Evolutionary conservation across 228 moss, liverwort and hornwort species (phyloP).

Genomic region (Sphagnum fallax): DNA sequence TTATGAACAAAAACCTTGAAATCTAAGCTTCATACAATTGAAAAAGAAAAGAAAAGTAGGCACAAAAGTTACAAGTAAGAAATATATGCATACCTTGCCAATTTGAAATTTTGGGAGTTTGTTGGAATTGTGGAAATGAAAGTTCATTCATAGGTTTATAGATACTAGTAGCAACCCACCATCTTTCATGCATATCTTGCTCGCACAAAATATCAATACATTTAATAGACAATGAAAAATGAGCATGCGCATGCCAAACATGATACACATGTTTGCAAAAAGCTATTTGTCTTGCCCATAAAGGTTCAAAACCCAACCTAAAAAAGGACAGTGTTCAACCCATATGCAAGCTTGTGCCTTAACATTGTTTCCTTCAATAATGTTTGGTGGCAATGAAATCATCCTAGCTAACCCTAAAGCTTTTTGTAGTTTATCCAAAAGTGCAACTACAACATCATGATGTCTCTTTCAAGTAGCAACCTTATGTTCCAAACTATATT

Average conservation of each 20-base stretch:
- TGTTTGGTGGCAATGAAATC: not conserved
- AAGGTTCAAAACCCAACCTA: not conserved
- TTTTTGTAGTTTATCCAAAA: not conserved
- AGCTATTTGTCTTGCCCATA: not conserved
- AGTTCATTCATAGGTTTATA: not conserved
- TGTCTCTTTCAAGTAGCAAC: not conserved
- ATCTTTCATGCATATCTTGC: not conserved
- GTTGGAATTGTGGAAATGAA: no score
- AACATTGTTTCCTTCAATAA: not conserved
- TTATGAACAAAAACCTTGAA: no score
- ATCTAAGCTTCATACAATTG: no score
- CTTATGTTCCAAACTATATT: not conserved
- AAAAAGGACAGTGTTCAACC: not conserved
- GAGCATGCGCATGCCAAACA: not conserved
- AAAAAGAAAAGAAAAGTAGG: no score
- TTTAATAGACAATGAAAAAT: not conserved
- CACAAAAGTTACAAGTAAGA: no score
- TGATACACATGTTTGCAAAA: not conserved
- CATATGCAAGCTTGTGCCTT: not conserved
- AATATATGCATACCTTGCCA: no score
- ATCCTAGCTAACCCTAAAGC: not conserved
- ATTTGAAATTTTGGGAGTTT: no score
- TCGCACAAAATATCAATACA: not conserved
- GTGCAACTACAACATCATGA: not conserved
- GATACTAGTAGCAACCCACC: not conserved